phyloP scores from a whole-genome alignment of 2,329 filamentous ascomycete species.

The Coniosporium tulheliwenetii region DNA sequence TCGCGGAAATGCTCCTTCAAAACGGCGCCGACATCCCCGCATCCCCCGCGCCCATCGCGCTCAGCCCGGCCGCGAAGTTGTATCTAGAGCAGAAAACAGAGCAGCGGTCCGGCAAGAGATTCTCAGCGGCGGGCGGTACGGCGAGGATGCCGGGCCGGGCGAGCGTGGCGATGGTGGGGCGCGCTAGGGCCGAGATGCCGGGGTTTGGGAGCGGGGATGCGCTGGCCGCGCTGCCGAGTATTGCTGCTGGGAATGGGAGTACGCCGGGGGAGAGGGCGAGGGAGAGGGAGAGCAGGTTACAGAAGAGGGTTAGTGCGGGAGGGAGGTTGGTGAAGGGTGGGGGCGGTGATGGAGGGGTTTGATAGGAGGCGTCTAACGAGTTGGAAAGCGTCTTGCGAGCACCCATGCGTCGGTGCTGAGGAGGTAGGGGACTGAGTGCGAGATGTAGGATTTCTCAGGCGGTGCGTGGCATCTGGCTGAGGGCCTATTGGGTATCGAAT shows the following conservation, averaged over 20 bases:
- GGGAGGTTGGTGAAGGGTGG: constrained; percentile 22
- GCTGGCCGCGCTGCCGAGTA: constrained; percentile 44
- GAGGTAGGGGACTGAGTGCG: too few relatives aligned
- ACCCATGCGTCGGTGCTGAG: too few relatives aligned
- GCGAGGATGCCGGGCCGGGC: background rate
- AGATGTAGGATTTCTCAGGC: too few relatives aligned
- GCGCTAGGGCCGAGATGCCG: background rate
- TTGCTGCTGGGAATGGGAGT: constrained; percentile 23
- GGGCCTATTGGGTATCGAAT: too few relatives aligned
- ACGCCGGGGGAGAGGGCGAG: constrained; percentile 20
- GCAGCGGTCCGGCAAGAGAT: constrained; percentile 20
- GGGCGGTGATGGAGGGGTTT: too few relatives aligned
- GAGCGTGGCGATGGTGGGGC: constrained; percentile 3
- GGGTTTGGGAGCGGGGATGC: constrained; percentile 30
- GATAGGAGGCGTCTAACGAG: too few relatives aligned
- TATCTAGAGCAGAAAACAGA: constrained; percentile 70
- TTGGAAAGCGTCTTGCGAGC: too few relatives aligned
- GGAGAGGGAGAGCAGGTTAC: constrained; percentile 19
- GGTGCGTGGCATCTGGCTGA: too few relatives aligned
- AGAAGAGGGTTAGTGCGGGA: constrained; percentile 23
- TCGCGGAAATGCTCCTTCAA: constrained; percentile 82
- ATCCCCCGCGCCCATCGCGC: constrained; percentile 62
- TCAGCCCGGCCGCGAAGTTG: constrained; percentile 63
- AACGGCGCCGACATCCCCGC: constrained; percentile 82
- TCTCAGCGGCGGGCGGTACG: background rate